Evolutionary conservation across 139 green algal genomes (phyloP), one percentile per base, ranked within the genome.

Genomic region (Raphidocelis subcapitata): DNA sequence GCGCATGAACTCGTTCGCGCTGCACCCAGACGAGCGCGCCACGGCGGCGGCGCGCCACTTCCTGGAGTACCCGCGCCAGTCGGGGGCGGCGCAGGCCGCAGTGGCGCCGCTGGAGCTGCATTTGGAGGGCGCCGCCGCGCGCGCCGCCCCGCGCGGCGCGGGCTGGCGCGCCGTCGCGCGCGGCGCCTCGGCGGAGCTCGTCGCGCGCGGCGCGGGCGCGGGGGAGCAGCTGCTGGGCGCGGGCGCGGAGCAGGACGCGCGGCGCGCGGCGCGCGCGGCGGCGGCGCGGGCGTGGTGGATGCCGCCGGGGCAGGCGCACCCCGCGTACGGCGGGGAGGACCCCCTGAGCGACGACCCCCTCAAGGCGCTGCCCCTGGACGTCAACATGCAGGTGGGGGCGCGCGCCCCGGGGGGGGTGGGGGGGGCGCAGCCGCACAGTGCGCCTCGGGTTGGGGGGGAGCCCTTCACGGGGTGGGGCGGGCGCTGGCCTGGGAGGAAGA

Each of bases 61-160:
- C 59, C 62, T 77, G 62, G 71, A 77, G 62, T 77, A 72, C 49
- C 71, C 71, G 8, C 62, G 64, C 47, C 62, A 66, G 71, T 61
- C 57, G n/a, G 24, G 69, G 2, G 14, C 18, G 14, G 33, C 24
- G 57, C 16, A 64, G 12, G 57, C 57, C 24, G 57, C 57, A 29
- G 57, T 12, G 14, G 57, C 20, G 26, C 57, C 24, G 24, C 57
- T 29, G 26, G 57, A 15, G 24, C 20, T 35, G 14, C 57, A n/a
- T 16, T 12, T 64, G 16, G 57, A 14, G 26, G 20, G 24, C 57
- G 26, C 57, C 12, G 57, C 57, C 57, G 24, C 57, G 26, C 24
- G 57, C 57, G 26, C 26, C 12, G 24, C 57, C 57, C 16, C 57
- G 26, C 24, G 20, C 20, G 57, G 57, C 57, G 57, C 16, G 16